Base-by-base conservation (phyloP, 192 early-diverging fungal species). In the Lobosporangium transversale region DNA sequence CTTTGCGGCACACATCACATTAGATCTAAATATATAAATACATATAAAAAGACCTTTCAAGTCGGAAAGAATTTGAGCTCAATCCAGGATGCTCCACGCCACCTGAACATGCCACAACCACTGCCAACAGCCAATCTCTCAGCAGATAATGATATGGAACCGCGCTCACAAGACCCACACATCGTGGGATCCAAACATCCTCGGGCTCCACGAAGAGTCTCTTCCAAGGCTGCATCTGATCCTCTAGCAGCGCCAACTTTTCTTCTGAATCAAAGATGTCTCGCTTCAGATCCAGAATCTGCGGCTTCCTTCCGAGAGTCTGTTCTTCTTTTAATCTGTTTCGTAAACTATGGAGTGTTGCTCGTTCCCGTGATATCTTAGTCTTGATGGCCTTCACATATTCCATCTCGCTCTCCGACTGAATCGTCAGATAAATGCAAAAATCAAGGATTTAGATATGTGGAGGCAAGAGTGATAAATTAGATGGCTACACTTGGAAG, bases 21-120 rank as follows among this genome's bases (percentile, higher is more conserved):
- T 40, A 7, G 37, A 40, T 14, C 37, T 40, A 40, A 30, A 15
- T 5, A 30, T 30, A 2, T n/a, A n/a, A n/a, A n/a, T n/a, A n/a
- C n/a, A n/a, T 55, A 90, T n/a, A n/a, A n/a, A n/a, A n/a, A n/a
- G n/a, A n/a, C 89, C 89, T 87, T 64, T 91, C 90, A 7, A 91
- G 53, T 18, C 85, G 84, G 27, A 79, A 52, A 7, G 66, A 76
- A 35, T 18, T 62, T 12, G 44, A 45, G 36, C 53, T 76, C 73
- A 67, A 67, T 40, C 73, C 64, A 0, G 73, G 73, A 45, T 76
- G 33, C 18, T 83, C 80, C 17, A 89, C 79, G 7, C 85, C 88
- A 31, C 86, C 86, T 7, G 85, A 66, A n/a, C 81, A 79, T 2
- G 88, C 81, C 7, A 83, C 52, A 30, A 90, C 56, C 10, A 94